Conservation (phyloP, 2,329 filamentous ascomycete species). For the Diaporthe humulicola region DNA sequence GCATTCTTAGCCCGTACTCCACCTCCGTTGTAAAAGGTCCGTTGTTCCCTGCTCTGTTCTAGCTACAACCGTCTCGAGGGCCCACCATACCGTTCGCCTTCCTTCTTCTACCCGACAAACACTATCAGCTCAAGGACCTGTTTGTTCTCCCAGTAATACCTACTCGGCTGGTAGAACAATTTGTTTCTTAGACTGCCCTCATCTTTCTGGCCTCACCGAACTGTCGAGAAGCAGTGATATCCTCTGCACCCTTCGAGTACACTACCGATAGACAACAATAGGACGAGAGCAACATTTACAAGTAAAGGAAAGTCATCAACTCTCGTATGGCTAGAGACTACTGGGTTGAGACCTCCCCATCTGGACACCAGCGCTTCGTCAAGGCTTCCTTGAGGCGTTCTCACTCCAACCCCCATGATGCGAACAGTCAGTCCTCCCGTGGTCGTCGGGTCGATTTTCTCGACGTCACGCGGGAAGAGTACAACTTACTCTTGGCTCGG, state of each 20-base stretch:
- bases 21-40: constrained; percentile 30
- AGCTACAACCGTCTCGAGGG: constrained; percentile 30
- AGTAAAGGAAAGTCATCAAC: neutral
- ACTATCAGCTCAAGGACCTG: neutral
- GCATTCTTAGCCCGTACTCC: constrained; percentile 24
- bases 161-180: neutral
- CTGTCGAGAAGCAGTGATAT: neutral
- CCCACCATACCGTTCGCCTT: constrained; percentile 12
- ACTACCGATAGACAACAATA: neutral
- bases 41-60: constrained; percentile 23
- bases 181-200: neutral
- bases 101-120: neutral
- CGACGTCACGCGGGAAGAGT: constrained; percentile 45
- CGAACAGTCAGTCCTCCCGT: constrained; percentile 33
- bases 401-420: constrained; percentile 40
- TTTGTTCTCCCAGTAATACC: neutral
- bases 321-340: constrained; percentile 39
- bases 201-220: neutral
- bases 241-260: neutral
- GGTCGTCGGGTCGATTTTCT: constrained; percentile 44
- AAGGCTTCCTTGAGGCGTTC: constrained; percentile 41
- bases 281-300: neutral
- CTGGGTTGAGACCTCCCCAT: constrained; percentile 34
- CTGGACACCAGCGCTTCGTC: constrained; percentile 44
- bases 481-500: constrained; percentile 41